A percentile compares a stretch with the other conserved stretches of the same genome.
phyloP scores from a whole-genome alignment of 2,329 filamentous ascomycete species.

The Beauveria sp. region DNA sequence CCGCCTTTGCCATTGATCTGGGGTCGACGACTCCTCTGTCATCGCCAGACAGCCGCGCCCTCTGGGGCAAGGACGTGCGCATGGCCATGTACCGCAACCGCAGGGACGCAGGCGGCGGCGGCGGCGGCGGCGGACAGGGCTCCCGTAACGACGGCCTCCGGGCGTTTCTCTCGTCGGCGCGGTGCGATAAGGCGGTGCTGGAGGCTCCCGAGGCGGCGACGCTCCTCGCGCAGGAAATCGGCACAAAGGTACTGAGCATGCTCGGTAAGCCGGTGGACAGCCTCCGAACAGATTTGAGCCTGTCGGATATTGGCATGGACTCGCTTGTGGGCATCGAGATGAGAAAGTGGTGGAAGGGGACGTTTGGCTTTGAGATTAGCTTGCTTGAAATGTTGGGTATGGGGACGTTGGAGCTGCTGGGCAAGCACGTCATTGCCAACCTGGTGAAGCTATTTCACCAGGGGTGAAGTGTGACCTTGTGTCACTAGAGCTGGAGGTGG shows the following conservation, averaged over 20 bases:
- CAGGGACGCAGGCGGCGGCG: conserved; percentile 8
- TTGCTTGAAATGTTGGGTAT: conserved; percentile 5
- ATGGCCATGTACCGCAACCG: not conserved
- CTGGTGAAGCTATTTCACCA: not conserved
- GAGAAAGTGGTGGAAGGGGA: conserved; percentile 15
- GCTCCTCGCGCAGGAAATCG: conserved; percentile 10
- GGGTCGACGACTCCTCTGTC: not conserved
- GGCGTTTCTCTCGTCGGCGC: not conserved
- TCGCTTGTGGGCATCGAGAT: conserved; percentile 17
- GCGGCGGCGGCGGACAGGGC: not conserved
- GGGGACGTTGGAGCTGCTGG: not conserved
- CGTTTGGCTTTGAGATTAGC: conserved; percentile 13
- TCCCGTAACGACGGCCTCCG: not conserved
- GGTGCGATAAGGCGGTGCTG: not conserved
- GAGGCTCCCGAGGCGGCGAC: not conserved
- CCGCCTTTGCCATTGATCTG: not conserved
- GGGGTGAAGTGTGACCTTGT: no score
- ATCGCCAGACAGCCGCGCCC: not conserved
- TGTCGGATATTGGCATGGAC: conserved; percentile 15
- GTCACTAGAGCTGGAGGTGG: no score
- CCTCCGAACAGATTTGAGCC: conserved; percentile 2
- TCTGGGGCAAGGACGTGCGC: not conserved
- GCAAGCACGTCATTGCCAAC: not conserved
- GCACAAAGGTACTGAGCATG: conserved; percentile 11
- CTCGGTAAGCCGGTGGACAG: conserved; percentile 11